Conservation (phyloP, 169 alveolate genomes). For the Toxoplasma gondii region DNA sequence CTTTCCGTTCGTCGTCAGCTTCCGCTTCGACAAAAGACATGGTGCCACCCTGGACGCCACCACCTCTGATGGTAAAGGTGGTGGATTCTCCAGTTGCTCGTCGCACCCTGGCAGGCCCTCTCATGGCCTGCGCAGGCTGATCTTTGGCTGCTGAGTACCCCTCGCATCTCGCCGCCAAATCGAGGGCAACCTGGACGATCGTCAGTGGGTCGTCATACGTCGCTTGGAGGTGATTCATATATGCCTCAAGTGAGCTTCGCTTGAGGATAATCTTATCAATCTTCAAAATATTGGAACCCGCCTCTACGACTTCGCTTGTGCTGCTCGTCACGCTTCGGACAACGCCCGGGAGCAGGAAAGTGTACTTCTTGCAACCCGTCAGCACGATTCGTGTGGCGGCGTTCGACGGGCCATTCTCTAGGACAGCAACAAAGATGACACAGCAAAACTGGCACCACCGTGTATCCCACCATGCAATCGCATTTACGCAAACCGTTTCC, state of each 20-base stretch:
- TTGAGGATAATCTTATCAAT: not conserved
- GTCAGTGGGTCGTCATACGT: slow-evolving; percentile 43
- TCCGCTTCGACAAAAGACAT: not conserved
- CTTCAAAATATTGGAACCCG: slow-evolving; percentile 45
- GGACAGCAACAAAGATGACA: not conserved
- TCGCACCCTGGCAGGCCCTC: not conserved
- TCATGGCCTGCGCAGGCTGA: not conserved
- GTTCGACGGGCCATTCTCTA: slow-evolving; percentile 21
- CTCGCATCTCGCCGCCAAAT: slow-evolving; percentile 47
- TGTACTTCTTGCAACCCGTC: slow-evolving; percentile 25
- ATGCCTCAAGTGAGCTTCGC: not conserved
- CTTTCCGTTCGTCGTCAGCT: not conserved
- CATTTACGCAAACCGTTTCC: no score
- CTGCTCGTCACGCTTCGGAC: slow-evolving; percentile 15
- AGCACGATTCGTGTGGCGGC: not conserved
- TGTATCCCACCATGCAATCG: no score
- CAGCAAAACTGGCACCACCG: not conserved
- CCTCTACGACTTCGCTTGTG: slow-evolving; percentile 30
- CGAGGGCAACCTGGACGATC: slow-evolving; percentile 43
- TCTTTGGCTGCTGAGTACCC: not conserved
- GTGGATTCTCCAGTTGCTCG: not conserved
- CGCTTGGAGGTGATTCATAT: slow-evolving; percentile 11
- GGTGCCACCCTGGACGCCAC: not conserved
- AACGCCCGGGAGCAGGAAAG: not conserved
- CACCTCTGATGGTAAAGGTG: not conserved